Evolutionary conservation across 225 moss, liverwort and hornwort genomes (phyloP).

Genomic region (Takakia lepidozioides): DNA sequence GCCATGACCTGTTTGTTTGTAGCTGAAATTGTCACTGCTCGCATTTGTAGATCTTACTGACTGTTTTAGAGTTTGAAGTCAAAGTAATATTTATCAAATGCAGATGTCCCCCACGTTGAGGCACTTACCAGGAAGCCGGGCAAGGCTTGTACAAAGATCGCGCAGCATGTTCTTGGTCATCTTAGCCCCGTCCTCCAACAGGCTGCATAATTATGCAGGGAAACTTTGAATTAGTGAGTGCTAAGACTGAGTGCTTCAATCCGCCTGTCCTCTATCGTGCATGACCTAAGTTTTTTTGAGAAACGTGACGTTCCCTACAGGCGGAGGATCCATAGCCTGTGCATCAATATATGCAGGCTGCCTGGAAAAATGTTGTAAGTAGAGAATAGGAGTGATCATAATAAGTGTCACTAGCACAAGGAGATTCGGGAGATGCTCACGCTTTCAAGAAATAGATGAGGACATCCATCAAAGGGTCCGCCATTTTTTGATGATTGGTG

Average conservation of each 20-base stretch:
- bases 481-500: conserved; percentile 58
- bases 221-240: too few species aligned
- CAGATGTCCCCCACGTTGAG: not conserved
- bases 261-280: too few species aligned
- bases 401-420: not conserved
- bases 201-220: conserved; percentile 19
- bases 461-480: conserved; percentile 84
- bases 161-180: conserved; percentile 43
- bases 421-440: conserved; percentile 36
- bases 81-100: not conserved
- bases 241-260: too few species aligned
- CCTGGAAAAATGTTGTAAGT: not conserved
- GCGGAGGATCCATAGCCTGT: too few species aligned
- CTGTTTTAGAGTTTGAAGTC: not conserved
- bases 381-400: not conserved
- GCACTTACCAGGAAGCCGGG: conserved; percentile 57
- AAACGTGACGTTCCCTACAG: too few species aligned
- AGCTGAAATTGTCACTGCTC: too few species aligned
- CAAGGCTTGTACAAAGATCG: conserved; percentile 49
- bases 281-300: too few species aligned
- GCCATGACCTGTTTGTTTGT: too few species aligned
- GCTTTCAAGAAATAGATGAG: conserved; percentile 70
- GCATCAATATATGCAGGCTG: too few species aligned
- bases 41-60: too few species aligned
- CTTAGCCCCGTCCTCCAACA: conserved; percentile 54